Base-by-base conservation (phyloP, 306 rosid genomes). In the Hippophae rhamnoides region DNA sequence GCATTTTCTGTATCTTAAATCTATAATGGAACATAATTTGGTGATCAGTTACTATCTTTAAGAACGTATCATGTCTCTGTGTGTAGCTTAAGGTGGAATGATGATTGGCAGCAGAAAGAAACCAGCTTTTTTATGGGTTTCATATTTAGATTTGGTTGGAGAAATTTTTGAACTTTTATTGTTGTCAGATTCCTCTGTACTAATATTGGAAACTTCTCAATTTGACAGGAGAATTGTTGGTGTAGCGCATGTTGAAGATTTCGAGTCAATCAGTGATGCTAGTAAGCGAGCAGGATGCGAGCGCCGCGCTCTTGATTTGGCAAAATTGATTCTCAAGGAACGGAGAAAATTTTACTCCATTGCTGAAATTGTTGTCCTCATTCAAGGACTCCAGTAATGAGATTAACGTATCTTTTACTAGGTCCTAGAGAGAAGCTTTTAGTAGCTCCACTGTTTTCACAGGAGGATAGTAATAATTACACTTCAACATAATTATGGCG, bases 241-340 rank as follows among this genome's bases (percentile, higher is more conserved):
- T 14, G 90, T 87, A 67, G 95, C 86, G 11, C 96, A 92, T 67
- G 93, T 92, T 47, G 93, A 85, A 70, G 96, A 87, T 73, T 77
- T 92, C 10, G 98, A 92, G 58, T 83, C 96, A 40, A 85, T 88
- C 50, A 11, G 63, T 23, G 86, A 92, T 54, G 79, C 76, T 38
- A 73, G 68, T 44, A 88, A 77, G 54, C 74, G 93, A 27, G 99
- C 96, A n/a, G 63, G 53, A 10, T 80, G 95, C 38, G 96, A 85
- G 74, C 68, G 69, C 0, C 78, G 70, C 26, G 96, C 95, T 13
- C 98, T 85, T 66, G 64, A 81, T 18, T 44, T 75, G 11, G 89
- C 93, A 12, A 92, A 92, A 78, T 53, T 65, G 71, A 65, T 92
- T 66, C 89, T 92, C 38, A 87, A 87, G 76, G 79, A 92, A 61